Conservation (phyloP, 139 green algal species). For the Picochlorum sp. region DNA sequence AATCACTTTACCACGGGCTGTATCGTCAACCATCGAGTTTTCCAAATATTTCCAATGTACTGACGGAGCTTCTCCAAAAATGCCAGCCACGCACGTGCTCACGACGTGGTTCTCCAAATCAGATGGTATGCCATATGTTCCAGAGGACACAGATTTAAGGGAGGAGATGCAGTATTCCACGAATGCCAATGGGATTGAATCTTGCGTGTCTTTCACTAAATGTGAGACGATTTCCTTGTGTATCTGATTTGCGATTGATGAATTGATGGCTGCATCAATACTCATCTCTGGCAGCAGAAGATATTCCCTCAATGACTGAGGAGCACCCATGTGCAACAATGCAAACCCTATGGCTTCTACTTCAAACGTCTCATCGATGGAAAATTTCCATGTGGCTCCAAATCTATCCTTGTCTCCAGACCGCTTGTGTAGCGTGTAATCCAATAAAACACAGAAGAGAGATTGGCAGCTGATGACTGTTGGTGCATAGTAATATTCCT, state of each 20-base stretch:
- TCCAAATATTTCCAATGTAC: slow-evolving; percentile 7
- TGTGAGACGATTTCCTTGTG: background rate
- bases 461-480: slow-evolving; percentile 3
- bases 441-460: slow-evolving; percentile 23
- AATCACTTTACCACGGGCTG: background rate
- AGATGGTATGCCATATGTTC: background rate
- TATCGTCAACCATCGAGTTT: background rate
- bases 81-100: background rate
- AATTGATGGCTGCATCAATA: background rate
- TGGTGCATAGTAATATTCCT: slow-evolving; percentile 21
- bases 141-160: background rate
- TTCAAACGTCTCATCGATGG: slow-evolving; percentile 3
- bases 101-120: background rate
- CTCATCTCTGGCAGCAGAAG: slow-evolving; percentile 4
- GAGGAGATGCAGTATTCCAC: background rate
- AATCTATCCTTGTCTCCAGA: slow-evolving; percentile 4
- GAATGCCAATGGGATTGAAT: background rate
- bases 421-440: slow-evolving; percentile 8
- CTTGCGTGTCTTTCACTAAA: background rate
- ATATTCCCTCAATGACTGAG: slow-evolving; percentile 13
- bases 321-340: slow-evolving; percentile 14
- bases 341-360: slow-evolving; percentile 13
- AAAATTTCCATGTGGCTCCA: background rate
- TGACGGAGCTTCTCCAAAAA: background rate
- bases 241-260: background rate